Evolutionary conservation across 352 stramenopile genomes (phyloP).

Genomic region (Globisporangium cystogenes): DNA sequence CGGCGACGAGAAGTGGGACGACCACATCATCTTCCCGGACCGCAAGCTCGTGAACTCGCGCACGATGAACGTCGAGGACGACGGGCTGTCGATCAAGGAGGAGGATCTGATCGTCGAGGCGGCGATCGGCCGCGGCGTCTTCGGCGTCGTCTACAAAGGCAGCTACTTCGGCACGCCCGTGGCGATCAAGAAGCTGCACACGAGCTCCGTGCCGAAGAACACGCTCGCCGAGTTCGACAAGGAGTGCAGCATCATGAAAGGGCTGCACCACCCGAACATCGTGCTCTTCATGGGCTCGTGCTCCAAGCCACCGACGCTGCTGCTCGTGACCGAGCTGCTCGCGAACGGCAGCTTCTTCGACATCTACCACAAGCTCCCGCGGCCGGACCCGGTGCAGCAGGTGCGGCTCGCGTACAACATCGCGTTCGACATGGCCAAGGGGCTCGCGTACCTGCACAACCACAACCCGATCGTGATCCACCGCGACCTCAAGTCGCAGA

Average conservation of each 20-base stretch:
- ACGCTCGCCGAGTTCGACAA: conserved; percentile 81
- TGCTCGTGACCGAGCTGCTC: conserved; percentile 94
- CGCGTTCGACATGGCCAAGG: conserved; percentile 88
- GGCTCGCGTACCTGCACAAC: conserved; percentile 96
- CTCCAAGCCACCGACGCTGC: conserved; percentile 93
- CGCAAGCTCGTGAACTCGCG: conserved; percentile 60
- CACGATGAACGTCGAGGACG: conserved; percentile 38
- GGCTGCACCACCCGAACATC: conserved; percentile 96
- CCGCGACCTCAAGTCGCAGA: conserved; percentile 82
- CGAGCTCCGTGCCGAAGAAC: conserved; percentile 76
- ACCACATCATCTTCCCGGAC: conserved; percentile 80
- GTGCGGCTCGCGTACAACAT: conserved; percentile 72
- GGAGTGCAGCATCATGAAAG: conserved; percentile 82
- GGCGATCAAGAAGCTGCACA: conserved; percentile 81
- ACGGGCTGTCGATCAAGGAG: conserved; percentile 73
- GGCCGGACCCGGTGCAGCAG: conserved; percentile 43
- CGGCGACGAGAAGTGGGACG: conserved; percentile 75
- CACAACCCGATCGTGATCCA: conserved; percentile 98
- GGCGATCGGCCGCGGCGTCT: conserved; percentile 70
- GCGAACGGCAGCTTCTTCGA: conserved; percentile 83
- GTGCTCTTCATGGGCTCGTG: conserved; percentile 98
- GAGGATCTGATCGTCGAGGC: conserved; percentile 70
- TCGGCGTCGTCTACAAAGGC: conserved; percentile 79
- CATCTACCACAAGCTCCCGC: conserved; percentile 81
- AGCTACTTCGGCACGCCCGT: conserved; percentile 82